Conservation (phyloP, 306 rosid genomes). For the Crotalaria pallida region DNA sequence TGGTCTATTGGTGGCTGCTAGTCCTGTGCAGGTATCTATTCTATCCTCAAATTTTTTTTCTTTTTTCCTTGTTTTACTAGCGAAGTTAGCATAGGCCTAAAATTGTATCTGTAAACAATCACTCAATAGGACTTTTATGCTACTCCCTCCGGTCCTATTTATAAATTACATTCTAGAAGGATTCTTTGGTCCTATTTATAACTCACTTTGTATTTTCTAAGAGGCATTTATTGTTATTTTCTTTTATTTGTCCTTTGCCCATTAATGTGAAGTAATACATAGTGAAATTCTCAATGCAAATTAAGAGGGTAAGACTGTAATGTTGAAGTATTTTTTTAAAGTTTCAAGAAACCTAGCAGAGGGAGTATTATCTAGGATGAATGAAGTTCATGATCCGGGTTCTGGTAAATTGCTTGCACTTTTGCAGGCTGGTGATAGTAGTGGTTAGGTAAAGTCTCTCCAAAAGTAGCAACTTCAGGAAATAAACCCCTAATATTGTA, state of each 20-base stretch:
- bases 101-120: background rate
- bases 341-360: no score
- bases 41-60: background rate
- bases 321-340: no score
- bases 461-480: background rate
- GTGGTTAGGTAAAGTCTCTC: background rate
- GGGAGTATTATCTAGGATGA: background rate
- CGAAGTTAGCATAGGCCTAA: background rate
- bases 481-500: background rate
- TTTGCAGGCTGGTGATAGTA: background rate
- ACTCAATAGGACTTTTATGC: background rate
- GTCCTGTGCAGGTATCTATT: constrained; percentile 73
- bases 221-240: no score
- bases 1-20: constrained; percentile 86
- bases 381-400: background rate
- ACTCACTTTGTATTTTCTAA: no score
- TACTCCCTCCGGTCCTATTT: no score
- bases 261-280: no score
- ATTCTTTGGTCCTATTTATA: no score
- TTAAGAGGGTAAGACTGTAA: no score
- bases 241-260: no score
- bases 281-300: no score
- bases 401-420: background rate
- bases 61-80: background rate
- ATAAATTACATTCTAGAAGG: no score